These are phyloP conservation scores for Trichophyton rubrum DNA, from an alignment of 2,329 filamentous ascomycete genomes.

Conservation along the genomic window DNA sequence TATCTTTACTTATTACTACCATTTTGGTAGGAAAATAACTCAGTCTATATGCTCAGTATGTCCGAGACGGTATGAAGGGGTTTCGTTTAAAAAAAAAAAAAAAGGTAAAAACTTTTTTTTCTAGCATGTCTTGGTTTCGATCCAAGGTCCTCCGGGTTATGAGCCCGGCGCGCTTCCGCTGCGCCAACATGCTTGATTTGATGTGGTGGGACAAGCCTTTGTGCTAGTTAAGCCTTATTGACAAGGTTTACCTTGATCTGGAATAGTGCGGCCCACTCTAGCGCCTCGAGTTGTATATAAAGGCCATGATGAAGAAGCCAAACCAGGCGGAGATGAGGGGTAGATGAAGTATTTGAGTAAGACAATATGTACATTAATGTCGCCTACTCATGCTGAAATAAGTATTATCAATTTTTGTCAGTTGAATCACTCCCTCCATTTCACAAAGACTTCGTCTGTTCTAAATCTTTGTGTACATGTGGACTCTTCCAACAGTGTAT, in stretches of 20 bases:
- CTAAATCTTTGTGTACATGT: conserved; percentile 75
- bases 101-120: conserved; percentile 5
- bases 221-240: background rate
- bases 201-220: background rate
- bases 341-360: too few species aligned
- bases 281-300: background rate
- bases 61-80: background rate
- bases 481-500: conserved; percentile 64
- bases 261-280: background rate
- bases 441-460: conserved; percentile 67
- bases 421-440: conserved; percentile 53
- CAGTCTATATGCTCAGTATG: background rate
- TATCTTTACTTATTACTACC: background rate
- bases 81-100: background rate
- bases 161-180: conserved; percentile 30
- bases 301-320: too few species aligned
- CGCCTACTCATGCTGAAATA: background rate
- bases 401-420: background rate
- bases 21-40: background rate
- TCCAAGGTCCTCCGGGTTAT: conserved; percentile 28
- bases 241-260: background rate
- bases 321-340: too few species aligned
- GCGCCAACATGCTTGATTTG: conserved; percentile 19
- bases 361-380: too few species aligned
- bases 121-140: conserved; percentile 16